Conservation (phyloP, 192 early-diverging fungal species). For the Podila epigama region DNA sequence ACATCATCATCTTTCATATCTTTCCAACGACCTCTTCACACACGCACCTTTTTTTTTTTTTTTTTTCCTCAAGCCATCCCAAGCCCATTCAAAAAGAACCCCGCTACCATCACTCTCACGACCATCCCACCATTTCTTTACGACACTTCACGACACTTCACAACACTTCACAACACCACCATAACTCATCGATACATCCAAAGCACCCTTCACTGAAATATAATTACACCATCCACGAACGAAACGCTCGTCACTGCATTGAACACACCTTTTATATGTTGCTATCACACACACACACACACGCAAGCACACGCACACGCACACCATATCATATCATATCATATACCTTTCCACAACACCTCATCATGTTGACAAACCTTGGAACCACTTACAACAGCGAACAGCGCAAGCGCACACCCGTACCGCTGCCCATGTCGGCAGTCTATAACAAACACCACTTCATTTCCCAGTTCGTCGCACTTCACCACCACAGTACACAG, state of each 20-base stretch:
- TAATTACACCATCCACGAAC: too few relatives aligned
- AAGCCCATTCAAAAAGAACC: too few relatives aligned
- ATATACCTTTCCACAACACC: background rate
- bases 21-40: background rate
- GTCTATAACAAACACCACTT: constrained; percentile 42
- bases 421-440: constrained; percentile 32
- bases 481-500: constrained; percentile 31
- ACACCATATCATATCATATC: background rate
- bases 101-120: too few relatives aligned
- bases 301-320: background rate
- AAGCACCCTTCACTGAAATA: too few relatives aligned
- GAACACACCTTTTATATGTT: too few relatives aligned
- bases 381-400: constrained; percentile 1
- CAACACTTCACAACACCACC: too few relatives aligned
- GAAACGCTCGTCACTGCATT: too few relatives aligned
- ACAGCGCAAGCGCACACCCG: background rate
- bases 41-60: background rate
- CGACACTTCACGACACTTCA: too few relatives aligned
- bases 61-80: too few relatives aligned
- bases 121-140: too few relatives aligned
- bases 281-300: too few relatives aligned
- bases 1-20: background rate
- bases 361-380: constrained; percentile 34
- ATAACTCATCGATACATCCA: too few relatives aligned
- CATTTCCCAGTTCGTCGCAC: constrained; percentile 31